Conservation (phyloP, 345 rosid species). For the Camelina laxa region DNA sequence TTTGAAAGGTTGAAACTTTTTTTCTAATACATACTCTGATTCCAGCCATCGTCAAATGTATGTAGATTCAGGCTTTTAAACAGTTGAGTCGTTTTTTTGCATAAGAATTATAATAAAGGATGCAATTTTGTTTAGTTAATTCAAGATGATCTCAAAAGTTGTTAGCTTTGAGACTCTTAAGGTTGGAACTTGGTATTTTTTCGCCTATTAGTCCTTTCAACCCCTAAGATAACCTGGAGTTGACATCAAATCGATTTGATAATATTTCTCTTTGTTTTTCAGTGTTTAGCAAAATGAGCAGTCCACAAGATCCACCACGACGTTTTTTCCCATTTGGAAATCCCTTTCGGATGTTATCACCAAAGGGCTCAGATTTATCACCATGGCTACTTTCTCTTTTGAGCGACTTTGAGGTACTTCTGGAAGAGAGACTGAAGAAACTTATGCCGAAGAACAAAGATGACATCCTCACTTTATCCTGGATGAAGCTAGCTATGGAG, state of each 20-base stretch:
- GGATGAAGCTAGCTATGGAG: constrained; percentile 89
- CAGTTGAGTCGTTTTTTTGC: constrained; percentile 3
- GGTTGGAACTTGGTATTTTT: constrained; percentile 3
- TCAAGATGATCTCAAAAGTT: constrained; percentile 25
- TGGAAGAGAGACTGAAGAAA: constrained; percentile 65
- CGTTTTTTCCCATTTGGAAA: constrained; percentile 83
- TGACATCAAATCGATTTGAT: background rate
- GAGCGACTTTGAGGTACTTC: constrained; percentile 62
- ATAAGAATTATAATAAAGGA: background rate
- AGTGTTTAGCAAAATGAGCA: constrained; percentile 60
- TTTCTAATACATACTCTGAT: background rate
- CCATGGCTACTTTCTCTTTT: constrained; percentile 55
- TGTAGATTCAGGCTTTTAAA: constrained; percentile 13
- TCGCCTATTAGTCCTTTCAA: background rate
- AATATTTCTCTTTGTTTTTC: constrained; percentile 12
- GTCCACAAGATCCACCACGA: constrained; percentile 76
- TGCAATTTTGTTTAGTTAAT: background rate
- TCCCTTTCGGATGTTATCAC: constrained; percentile 77
- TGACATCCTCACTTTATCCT: constrained; percentile 69
- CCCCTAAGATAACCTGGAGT: background rate
- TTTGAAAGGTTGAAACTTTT: constrained; percentile 7
- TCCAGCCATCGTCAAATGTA: constrained; percentile 1
- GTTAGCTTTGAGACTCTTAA: constrained; percentile 22
- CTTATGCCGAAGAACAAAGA: constrained; percentile 65
- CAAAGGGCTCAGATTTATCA: constrained; percentile 74